phyloP scores from a whole-genome alignment of 495 filamentous ascomycete genomes.

The Talaromyces liani region DNA sequence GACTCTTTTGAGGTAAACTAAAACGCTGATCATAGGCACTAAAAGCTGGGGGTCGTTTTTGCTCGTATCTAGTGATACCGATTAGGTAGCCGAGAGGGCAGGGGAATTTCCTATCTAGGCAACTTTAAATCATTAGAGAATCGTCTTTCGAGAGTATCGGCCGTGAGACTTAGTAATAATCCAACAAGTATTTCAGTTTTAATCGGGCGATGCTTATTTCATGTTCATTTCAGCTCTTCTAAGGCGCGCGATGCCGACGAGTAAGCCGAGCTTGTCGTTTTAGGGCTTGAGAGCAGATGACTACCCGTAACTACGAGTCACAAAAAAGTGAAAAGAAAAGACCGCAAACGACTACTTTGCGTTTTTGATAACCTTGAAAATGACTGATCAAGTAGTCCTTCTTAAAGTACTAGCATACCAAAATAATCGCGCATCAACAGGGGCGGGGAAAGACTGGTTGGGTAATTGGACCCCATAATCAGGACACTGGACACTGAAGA shows the following conservation, averaged over 20 bases:
- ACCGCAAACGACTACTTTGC: not conserved
- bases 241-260: not conserved
- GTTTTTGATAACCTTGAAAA: not conserved
- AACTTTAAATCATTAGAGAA: not conserved
- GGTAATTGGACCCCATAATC: not conserved
- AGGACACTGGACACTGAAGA: not conserved
- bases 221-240: not conserved
- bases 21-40: not conserved
- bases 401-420: not conserved
- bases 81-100: not conserved
- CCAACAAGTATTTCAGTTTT: too few relatives aligned
- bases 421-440: too few relatives aligned
- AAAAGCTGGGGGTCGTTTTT: not conserved
- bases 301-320: not conserved
- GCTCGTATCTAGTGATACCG: not conserved
- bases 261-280: not conserved
- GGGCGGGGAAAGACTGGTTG: not conserved
- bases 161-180: not conserved
- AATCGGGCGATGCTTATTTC: not conserved
- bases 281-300: not conserved
- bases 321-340: too few relatives aligned
- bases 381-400: too few relatives aligned
- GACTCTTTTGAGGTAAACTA: not conserved
- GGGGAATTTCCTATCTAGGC: not conserved
- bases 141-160: not conserved